These are phyloP conservation scores for Zea luxurians DNA, from an alignment of 176 grass and related monocot genomes.

Conservation along the genomic window DNA sequence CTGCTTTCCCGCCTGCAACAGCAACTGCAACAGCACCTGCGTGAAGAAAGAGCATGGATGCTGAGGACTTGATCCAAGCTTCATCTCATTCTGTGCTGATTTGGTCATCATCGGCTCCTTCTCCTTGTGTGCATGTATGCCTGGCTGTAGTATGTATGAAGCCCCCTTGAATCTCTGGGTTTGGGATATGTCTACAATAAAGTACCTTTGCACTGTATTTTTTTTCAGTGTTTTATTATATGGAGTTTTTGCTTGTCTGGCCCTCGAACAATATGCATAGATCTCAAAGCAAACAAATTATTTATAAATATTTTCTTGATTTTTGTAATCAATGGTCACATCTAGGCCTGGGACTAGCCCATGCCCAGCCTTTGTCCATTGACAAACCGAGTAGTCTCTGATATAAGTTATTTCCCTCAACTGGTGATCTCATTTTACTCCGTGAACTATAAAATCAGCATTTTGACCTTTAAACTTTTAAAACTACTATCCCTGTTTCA, in stretches of 20 bases:
- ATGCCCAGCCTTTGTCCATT: neutral
- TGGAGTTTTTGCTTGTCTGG: neutral
- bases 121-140: too few species aligned
- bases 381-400: neutral
- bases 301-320: neutral
- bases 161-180: too few species aligned
- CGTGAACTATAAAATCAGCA: too few species aligned
- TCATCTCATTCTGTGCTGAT: neutral
- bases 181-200: too few species aligned
- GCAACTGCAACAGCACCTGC: neutral
- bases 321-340: neutral
- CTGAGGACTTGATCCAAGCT: neutral
- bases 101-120: too few species aligned
- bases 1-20: neutral
- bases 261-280: neutral
- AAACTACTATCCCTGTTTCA: too few species aligned
- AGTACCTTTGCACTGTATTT: too few species aligned
- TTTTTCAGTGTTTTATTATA: too few species aligned
- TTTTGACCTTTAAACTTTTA: too few species aligned
- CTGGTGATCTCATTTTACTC: too few species aligned
- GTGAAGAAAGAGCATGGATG: neutral
- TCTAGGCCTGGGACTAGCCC: neutral
- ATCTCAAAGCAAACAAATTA: neutral
- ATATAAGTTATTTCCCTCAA: too few species aligned
- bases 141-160: too few species aligned